Percentiles rank a stretch among this genome's conserved stretches.
These are phyloP conservation scores for Cyclostephanos tholiformis DNA, from an alignment of 108 stramenopile genomes.

Conservation along the genomic window DNA sequence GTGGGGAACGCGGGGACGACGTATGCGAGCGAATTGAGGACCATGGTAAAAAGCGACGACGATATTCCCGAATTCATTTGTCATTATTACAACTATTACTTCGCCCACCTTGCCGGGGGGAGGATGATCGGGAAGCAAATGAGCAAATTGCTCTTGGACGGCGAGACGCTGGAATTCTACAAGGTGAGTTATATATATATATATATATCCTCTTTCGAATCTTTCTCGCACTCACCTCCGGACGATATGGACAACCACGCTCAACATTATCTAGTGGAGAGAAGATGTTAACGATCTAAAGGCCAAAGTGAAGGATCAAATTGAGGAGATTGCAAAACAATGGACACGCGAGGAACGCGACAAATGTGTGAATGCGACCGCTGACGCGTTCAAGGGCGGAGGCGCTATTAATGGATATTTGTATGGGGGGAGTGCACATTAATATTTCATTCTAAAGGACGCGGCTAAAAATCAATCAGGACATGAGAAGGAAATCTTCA, in stretches of 20 bases:
- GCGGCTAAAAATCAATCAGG: too few species aligned
- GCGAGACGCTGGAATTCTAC: constrained; percentile 89
- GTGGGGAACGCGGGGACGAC: constrained; percentile 57
- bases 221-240: too few species aligned
- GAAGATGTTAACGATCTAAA: constrained; percentile 86
- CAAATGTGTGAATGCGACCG: constrained; percentile 73
- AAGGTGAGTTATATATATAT: constrained; percentile 74
- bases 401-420: constrained; percentile 73
- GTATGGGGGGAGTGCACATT: constrained; percentile 63
- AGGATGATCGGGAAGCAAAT: constrained; percentile 94
- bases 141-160: constrained; percentile 76
- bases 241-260: too few species aligned
- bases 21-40: constrained; percentile 65
- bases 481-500: too few species aligned
- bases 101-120: constrained; percentile 92
- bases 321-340: constrained; percentile 81
- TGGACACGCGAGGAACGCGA: constrained; percentile 82
- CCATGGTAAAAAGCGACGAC: constrained; percentile 48
- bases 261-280: constrained; percentile 70
- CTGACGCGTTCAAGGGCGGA: constrained; percentile 71
- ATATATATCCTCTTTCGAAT: too few species aligned
- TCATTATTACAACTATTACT: constrained; percentile 95
- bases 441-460: constrained; percentile 2
- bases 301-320: constrained; percentile 65
- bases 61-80: constrained; percentile 89